Percentiles rank a stretch among this genome's conserved stretches.
Conservation (phyloP, 306 rosid species). For the Citrullus amarus region DNA sequence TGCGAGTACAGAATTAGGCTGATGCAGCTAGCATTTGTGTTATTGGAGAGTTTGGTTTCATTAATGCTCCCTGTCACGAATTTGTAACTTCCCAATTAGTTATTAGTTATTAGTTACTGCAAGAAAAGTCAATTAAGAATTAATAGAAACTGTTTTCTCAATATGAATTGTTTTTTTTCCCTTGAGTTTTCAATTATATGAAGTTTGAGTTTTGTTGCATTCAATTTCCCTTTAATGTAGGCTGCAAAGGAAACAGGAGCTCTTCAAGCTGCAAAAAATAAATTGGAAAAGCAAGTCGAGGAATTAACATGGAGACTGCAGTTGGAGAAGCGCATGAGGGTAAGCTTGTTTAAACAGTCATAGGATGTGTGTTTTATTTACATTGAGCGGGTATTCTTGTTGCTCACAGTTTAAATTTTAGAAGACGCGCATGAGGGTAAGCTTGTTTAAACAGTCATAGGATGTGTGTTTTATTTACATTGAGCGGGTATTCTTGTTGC, state of each 20-base stretch:
- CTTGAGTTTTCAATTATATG: background rate
- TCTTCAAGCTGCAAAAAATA: constrained; percentile 99
- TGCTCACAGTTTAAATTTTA: background rate
- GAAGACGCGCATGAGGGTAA: constrained; percentile 67
- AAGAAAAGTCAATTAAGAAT: background rate
- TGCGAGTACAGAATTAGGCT: too few relatives aligned
- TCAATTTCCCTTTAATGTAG: constrained; percentile 24
- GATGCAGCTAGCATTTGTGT: background rate
- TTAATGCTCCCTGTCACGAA: background rate
- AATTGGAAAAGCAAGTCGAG: constrained; percentile 97
- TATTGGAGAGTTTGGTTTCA: background rate
- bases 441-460: background rate
- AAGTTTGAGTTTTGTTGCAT: background rate
- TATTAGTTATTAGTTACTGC: too few relatives aligned
- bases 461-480: background rate
- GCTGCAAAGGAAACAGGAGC: constrained; percentile 99
- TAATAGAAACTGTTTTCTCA: background rate
- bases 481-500: background rate
- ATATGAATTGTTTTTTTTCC: background rate
- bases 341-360: constrained; percentile 15
- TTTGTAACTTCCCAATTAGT: background rate
- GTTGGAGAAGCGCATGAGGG: constrained; percentile 95
- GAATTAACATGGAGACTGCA: constrained; percentile 91
- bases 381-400: background rate
- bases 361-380: background rate